These are phyloP conservation scores for Rusavskia elegans DNA, from an alignment of 495 filamentous ascomycete species.

Conservation along the genomic window DNA sequence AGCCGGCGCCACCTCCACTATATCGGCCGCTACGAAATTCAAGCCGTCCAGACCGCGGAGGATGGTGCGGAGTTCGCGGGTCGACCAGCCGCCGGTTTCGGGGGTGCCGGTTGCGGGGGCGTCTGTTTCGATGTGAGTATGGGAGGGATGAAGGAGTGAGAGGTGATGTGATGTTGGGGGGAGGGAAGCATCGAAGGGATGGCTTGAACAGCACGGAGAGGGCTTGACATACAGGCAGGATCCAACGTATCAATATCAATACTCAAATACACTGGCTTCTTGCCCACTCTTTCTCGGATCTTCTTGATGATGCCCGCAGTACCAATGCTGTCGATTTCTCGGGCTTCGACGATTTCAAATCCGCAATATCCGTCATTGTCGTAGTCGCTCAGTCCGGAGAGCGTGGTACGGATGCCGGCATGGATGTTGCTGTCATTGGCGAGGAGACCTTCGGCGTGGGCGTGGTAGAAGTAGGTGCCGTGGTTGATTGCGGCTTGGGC, in stretches of 20 bases:
- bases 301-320: slow-evolving; percentile 54
- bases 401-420: slow-evolving; percentile 66
- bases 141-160: not conserved
- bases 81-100: slow-evolving; percentile 78
- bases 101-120: slow-evolving; percentile 75
- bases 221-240: slow-evolving; percentile 47
- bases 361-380: slow-evolving; percentile 74
- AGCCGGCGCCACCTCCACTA: slow-evolving; percentile 58
- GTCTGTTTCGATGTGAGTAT: slow-evolving; percentile 21
- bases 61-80: slow-evolving; percentile 59
- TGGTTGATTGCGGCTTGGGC: slow-evolving; percentile 61
- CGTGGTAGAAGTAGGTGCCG: slow-evolving; percentile 68
- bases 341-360: slow-evolving; percentile 64
- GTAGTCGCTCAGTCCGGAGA: slow-evolving; percentile 57
- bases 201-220: too few relatives aligned
- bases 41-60: slow-evolving; percentile 59
- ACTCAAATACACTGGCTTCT: slow-evolving; percentile 63
- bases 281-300: slow-evolving; percentile 59
- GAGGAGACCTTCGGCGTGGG: slow-evolving; percentile 54
- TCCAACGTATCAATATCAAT: slow-evolving; percentile 86
- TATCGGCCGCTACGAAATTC: slow-evolving; percentile 63
- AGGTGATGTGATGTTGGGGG: not conserved
- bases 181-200: not conserved
- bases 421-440: slow-evolving; percentile 74
- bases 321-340: slow-evolving; percentile 68